Conservation (phyloP, 306 rosid genomes). For the Citrullus mucosospermus region DNA sequence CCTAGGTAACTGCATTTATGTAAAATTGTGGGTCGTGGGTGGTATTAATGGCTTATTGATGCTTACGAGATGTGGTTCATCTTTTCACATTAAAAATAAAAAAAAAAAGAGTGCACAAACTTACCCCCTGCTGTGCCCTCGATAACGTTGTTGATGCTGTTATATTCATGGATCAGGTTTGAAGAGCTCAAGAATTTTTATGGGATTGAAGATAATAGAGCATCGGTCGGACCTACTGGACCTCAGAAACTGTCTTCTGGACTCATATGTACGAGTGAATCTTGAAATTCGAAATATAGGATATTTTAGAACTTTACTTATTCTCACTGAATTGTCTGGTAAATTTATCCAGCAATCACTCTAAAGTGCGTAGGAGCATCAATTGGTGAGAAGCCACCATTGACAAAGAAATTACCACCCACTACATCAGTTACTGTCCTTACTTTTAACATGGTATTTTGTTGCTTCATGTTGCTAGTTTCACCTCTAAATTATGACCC, state of each 20-base stretch:
- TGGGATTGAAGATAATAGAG: constrained; percentile 73
- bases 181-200: constrained; percentile 56
- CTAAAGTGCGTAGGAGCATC: constrained; percentile 89
- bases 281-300: neutral
- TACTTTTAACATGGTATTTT: neutral
- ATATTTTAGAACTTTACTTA: neutral
- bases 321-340: neutral
- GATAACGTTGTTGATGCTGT: neutral
- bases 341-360: constrained; percentile 57
- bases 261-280: constrained; percentile 46
- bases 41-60: neutral
- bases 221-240: constrained; percentile 34
- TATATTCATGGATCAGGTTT: constrained; percentile 33
- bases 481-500: neutral
- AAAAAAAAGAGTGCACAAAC: neutral
- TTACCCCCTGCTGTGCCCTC: neutral
- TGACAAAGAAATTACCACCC: constrained; percentile 79
- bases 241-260: constrained; percentile 78
- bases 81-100: neutral
- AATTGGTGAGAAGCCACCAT: constrained; percentile 68
- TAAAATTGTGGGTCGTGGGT: neutral
- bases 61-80: neutral
- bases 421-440: constrained; percentile 48
- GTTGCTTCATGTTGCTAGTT: neutral
- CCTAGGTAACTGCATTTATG: constrained; percentile 44